Evolutionary conservation across 345 rosid genomes (phyloP), one percentile per base, ranked within the genome.

Genomic region (Capsella bursapastoris): DNA sequence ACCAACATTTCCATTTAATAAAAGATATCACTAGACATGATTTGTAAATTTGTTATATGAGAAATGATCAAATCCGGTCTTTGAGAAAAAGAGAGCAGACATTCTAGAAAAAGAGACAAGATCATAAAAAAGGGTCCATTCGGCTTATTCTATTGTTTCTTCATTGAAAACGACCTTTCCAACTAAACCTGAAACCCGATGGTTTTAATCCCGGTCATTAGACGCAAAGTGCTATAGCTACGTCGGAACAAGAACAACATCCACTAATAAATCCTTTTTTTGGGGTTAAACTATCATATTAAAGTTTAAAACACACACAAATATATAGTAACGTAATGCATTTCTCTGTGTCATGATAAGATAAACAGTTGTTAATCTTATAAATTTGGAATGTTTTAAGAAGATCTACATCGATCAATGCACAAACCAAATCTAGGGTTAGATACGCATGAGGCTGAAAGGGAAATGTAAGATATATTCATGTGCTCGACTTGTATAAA

Each of bases 341-440:
- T 32, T 38, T 6, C 0, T 15, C 7, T 6, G 3, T n/a, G 45
- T 41, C 0, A 22, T 22, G 7, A 13, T 56, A 7, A 18, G 43
- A 40, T 64, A 9, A 47, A 64, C 15, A 22, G 25, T 22, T 64
- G 70, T 32, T 18, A 41, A 65, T 43, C 53, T 55, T 56, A 15
- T 32, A n/a, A 38, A 50, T 50, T 15, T 50, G 61, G 68, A 61
- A 71, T 61, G 61, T 61, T 71, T 71, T 37, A 27, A 49, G 22
- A 71, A 71, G 40, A 61, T 59, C 59, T 10, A 28, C 68, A 51
- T 71, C 68, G 60, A 61, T 50, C 75, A 38, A 28, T 71, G 60
- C 16, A 71, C 40, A 38, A 49, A 59, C 5, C 35, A 61, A 59
- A 61, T 71, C 43, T 40, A 71, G 61, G 75, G 51, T 38, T 37